These are phyloP conservation scores for Phytophthora melonis DNA, from an alignment of 352 stramenopile species.

Conservation along the genomic window DNA sequence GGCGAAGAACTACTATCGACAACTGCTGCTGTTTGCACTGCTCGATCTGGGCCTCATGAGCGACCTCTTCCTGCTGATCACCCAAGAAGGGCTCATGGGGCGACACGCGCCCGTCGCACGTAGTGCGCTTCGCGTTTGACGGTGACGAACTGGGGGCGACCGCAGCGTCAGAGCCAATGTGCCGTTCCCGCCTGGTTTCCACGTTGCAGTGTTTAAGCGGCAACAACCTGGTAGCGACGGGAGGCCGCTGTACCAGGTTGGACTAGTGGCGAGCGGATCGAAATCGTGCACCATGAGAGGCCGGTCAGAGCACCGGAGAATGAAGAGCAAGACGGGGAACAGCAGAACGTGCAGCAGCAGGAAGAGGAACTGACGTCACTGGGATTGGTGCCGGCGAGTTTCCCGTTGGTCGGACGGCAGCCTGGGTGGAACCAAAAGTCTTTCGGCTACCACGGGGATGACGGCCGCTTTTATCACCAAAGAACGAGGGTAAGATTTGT, in stretches of 20 bases:
- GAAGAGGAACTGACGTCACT: constrained; percentile 63
- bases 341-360: neutral
- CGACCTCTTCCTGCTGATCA: constrained; percentile 32
- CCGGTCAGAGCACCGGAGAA: constrained; percentile 2
- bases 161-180: constrained; percentile 80
- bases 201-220: constrained; percentile 62
- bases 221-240: neutral
- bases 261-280: constrained; percentile 66
- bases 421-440: constrained; percentile 77
- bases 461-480: constrained; percentile 73
- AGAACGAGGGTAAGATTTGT: constrained; percentile 46
- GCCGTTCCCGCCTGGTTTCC: constrained; percentile 66
- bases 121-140: constrained; percentile 59
- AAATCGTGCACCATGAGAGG: constrained; percentile 48
- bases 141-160: constrained; percentile 65
- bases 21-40: constrained; percentile 11
- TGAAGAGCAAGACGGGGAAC: constrained; percentile 3
- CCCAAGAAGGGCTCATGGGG: constrained; percentile 20
- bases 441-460: constrained; percentile 85
- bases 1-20: constrained; percentile 22
- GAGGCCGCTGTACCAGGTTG: constrained; percentile 52
- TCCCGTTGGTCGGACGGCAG: constrained; percentile 68
- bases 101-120: constrained; percentile 39
- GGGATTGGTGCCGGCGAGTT: constrained; percentile 56
- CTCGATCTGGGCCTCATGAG: constrained; percentile 32